A percentile compares a stretch with the other conserved stretches of the same genome.
phyloP scores from a whole-genome alignment of 768 basidiomycete genomes.

The Leccinum longicurvipes region DNA sequence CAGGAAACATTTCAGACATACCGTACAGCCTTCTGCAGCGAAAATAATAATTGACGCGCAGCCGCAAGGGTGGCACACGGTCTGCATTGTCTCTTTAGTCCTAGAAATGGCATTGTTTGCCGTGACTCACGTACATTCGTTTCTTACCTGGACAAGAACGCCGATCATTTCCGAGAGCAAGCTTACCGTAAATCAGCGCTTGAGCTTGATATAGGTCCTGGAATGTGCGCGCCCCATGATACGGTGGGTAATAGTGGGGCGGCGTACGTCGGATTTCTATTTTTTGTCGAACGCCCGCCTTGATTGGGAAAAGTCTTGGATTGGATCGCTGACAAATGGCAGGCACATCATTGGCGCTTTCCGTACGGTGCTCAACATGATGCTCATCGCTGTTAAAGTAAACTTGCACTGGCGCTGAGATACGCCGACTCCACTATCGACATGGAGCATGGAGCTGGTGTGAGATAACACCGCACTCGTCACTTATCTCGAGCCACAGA shows the following conservation, averaged over 20 bases:
- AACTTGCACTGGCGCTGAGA: neutral
- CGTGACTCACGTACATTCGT: neutral
- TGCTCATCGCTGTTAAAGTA: neutral
- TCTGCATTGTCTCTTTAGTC: neutral
- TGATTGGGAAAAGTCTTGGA: neutral
- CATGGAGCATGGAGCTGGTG: neutral
- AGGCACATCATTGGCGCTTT: neutral
- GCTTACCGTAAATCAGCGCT: neutral
- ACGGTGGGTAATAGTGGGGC: too few relatives aligned
- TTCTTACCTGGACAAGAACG: neutral
- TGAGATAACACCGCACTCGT: neutral
- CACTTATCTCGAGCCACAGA: neutral
- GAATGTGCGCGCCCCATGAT: neutral
- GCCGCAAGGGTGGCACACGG: neutral
- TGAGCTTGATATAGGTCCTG: neutral
- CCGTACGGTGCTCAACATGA: neutral
- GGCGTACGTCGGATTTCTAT: constrained; percentile 5
- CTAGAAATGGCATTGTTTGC: neutral
- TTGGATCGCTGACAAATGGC: constrained; percentile 1
- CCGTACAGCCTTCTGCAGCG: neutral
- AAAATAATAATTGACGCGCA: neutral
- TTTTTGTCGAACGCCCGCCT: neutral
- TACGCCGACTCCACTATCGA: neutral
- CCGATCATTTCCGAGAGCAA: constrained; percentile 7
- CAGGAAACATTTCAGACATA: too few relatives aligned